Percentiles rank a stretch among this genome's conserved stretches.
Conservation (phyloP, 2,329 filamentous ascomycete species). For the Apiospora rasikravindrae region DNA sequence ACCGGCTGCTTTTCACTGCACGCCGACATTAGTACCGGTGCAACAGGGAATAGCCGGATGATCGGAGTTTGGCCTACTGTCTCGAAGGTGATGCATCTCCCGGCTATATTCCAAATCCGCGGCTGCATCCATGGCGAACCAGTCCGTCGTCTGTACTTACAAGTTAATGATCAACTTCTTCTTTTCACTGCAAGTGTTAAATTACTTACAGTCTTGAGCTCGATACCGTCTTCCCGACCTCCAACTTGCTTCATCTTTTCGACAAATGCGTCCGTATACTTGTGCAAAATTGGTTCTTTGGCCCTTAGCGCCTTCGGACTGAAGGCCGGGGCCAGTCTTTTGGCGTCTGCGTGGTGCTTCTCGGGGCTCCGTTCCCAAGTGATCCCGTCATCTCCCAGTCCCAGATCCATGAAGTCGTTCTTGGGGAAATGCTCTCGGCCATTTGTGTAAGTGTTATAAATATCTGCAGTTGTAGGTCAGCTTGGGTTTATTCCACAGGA, state of each 20-base stretch:
- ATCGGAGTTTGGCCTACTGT: conserved; percentile 24
- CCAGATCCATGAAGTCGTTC: not conserved
- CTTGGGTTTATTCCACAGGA: not conserved
- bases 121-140: not conserved
- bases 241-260: not conserved
- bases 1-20: conserved; percentile 21
- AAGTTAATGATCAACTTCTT: not conserved
- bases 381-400: not conserved
- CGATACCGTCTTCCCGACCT: not conserved
- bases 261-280: not conserved
- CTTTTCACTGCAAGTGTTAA: too few relatives aligned
- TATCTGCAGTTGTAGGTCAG: not conserved
- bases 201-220: not conserved
- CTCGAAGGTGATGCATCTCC: conserved; percentile 27
- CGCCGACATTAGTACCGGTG: not conserved
- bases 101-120: conserved; percentile 27
- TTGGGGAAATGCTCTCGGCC: not conserved
- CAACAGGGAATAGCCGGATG: not conserved
- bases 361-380: not conserved
- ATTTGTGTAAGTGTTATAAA: not conserved
- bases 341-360: not conserved
- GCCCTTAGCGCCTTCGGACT: not conserved
- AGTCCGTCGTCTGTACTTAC: not conserved
- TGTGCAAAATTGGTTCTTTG: not conserved
- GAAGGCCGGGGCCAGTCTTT: not conserved